Conservation (phyloP, 2,329 filamentous ascomycete genomes). For the Herpotrichia juniperi region DNA sequence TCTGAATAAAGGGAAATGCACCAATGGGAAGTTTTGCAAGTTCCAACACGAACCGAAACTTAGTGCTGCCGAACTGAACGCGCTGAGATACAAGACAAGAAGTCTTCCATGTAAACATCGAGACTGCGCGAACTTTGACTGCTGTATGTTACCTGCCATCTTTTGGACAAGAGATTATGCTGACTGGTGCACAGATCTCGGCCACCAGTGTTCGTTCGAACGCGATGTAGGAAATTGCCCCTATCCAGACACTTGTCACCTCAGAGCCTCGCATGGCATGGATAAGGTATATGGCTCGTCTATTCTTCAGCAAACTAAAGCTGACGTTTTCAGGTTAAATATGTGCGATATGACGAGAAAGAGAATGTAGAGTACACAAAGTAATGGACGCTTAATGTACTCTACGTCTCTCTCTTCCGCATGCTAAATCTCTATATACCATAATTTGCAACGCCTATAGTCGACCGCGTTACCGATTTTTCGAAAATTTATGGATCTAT, state of each 20-base stretch:
- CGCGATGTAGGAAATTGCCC: constrained; percentile 46
- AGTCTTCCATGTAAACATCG: constrained; percentile 45
- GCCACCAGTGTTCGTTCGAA: constrained; percentile 47
- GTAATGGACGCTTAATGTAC: neutral
- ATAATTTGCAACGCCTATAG: too few relatives aligned
- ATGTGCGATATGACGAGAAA: constrained; percentile 8
- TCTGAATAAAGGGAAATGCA: constrained; percentile 44
- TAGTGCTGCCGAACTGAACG: constrained; percentile 42
- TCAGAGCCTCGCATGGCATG: constrained; percentile 47
- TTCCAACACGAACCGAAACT: constrained; percentile 52
- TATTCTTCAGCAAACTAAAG: neutral
- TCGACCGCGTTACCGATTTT: too few relatives aligned
- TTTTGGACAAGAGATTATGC: neutral
- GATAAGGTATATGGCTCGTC: constrained; percentile 26
- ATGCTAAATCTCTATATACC: too few relatives aligned
- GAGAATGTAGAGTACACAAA: constrained; percentile 7
- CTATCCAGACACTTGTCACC: constrained; percentile 45
- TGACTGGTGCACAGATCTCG: constrained; percentile 34
- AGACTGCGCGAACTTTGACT: constrained; percentile 49
- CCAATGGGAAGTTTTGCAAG: constrained; percentile 48
- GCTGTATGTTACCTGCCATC: constrained; percentile 35
- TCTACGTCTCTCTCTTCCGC: neutral
- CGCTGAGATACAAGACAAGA: constrained; percentile 51
- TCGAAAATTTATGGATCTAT: too few relatives aligned
- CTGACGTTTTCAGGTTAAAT: constrained; percentile 5